Conservation (phyloP, 805 yeast species). For the Yamadazyma sp. region DNA sequence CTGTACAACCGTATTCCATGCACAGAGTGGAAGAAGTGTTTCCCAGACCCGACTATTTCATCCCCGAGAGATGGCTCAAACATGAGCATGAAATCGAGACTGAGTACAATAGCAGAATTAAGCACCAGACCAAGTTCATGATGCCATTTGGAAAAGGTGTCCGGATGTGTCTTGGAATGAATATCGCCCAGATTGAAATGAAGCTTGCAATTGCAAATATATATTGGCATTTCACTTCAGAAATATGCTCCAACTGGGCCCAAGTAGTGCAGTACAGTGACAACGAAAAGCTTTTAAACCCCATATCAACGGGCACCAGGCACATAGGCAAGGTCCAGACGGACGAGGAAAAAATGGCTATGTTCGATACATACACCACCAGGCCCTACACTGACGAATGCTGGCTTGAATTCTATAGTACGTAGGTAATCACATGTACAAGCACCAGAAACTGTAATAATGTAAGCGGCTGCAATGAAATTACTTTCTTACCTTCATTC, state of each 20-base stretch:
- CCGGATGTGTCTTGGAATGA: slow-evolving; percentile 73
- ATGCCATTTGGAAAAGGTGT: slow-evolving; percentile 74
- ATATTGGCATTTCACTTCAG: slow-evolving; percentile 48
- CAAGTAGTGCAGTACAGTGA: slow-evolving; percentile 20
- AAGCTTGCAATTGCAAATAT: slow-evolving; percentile 55
- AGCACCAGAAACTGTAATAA: background rate
- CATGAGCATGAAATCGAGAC: slow-evolving; percentile 30
- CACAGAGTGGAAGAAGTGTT: slow-evolving; percentile 54
- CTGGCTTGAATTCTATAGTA: slow-evolving; percentile 42
- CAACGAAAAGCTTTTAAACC: slow-evolving; percentile 13
- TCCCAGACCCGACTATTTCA: slow-evolving; percentile 49
- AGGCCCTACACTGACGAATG: slow-evolving; percentile 54
- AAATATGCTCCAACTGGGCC: slow-evolving; percentile 47
- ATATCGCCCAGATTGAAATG: slow-evolving; percentile 65
- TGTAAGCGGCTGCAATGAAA: slow-evolving; percentile 7
- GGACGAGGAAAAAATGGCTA: slow-evolving; percentile 51
- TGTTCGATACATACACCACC: slow-evolving; percentile 57
- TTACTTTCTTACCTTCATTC: too few species aligned
- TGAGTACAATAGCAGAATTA: slow-evolving; percentile 36
- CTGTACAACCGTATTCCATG: slow-evolving; percentile 65
- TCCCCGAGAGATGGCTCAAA: slow-evolving; percentile 65
- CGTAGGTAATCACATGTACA: background rate
- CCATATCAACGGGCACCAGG: slow-evolving; percentile 19
- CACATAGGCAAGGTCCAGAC: slow-evolving; percentile 22
- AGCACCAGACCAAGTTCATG: slow-evolving; percentile 50